A percentile compares a stretch with the other conserved stretches of the same genome.
phyloP scores from a whole-genome alignment of 2,329 filamentous ascomycete species.

The Macroventuria anomochaeta region DNA sequence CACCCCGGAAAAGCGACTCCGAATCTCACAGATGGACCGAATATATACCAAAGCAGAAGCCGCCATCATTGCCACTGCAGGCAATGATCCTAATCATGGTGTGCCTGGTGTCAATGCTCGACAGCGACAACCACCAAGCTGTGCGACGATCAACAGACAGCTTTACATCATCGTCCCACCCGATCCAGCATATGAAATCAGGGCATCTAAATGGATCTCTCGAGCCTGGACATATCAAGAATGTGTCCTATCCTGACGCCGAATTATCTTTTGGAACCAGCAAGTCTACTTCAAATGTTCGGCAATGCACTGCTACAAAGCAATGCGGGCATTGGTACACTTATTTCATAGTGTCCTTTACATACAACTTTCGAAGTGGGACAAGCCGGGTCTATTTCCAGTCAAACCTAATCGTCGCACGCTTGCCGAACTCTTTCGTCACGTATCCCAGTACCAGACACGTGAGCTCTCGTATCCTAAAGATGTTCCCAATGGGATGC shows the following conservation, averaged over 20 bases:
- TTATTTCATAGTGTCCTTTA: background rate
- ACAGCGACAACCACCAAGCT: background rate
- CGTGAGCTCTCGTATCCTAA: background rate
- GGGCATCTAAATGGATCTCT: background rate
- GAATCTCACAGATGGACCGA: background rate
- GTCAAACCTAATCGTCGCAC: background rate
- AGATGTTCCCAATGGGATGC: background rate
- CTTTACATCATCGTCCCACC: background rate
- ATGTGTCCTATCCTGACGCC: background rate
- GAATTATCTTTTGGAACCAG: background rate
- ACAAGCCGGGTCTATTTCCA: background rate
- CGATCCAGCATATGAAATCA: background rate
- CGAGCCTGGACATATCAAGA: conserved; percentile 3
- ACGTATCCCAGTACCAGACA: background rate
- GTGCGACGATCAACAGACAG: background rate
- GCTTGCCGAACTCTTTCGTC: background rate
- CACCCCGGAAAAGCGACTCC: background rate
- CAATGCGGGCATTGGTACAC: background rate
- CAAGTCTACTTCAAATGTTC: conserved; percentile 1
- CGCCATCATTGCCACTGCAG: background rate
- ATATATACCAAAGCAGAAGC: conserved; percentile 1
- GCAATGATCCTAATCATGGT: background rate
- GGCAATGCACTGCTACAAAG: conserved; percentile 1
- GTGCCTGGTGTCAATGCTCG: background rate
- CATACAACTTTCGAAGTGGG: background rate